phyloP scores from a whole-genome alignment of 2,329 filamentous ascomycete species.

The Epichloe brachyelytri region DNA sequence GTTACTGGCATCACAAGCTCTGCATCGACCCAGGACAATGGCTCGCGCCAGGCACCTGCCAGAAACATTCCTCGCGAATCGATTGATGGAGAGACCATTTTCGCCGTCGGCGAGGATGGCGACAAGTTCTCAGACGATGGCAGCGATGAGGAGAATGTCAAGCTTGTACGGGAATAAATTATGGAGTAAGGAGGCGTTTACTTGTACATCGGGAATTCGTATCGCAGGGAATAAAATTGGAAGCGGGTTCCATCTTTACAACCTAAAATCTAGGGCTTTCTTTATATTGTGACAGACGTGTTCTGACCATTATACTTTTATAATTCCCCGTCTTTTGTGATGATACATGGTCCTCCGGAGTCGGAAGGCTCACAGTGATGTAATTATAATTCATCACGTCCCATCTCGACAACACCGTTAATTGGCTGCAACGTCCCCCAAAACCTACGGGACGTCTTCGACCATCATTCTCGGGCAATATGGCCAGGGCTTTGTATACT shows the following conservation, averaged over 20 bases:
- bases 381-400: background rate
- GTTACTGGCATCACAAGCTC: conserved; percentile 14
- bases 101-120: conserved; percentile 76
- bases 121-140: conserved; percentile 76
- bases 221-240: background rate
- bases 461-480: conserved; percentile 69
- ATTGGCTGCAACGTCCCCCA: conserved; percentile 47
- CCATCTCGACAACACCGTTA: background rate
- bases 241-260: too few relatives aligned
- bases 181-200: conserved; percentile 4
- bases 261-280: too few relatives aligned
- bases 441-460: conserved; percentile 77
- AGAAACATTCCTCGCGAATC: conserved; percentile 37
- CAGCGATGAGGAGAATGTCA: conserved; percentile 34
- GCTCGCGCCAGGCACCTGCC: conserved; percentile 10
- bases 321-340: too few relatives aligned
- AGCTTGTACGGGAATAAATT: conserved; percentile 34
- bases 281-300: too few relatives aligned
- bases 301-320: too few relatives aligned
- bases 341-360: too few relatives aligned
- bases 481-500: conserved; percentile 85
- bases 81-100: conserved; percentile 83
- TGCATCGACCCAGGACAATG: conserved; percentile 12
- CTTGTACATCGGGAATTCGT: background rate
- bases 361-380: too few relatives aligned